Percentiles rank a stretch among this genome's conserved stretches.
These are phyloP conservation scores for Capsella rubella DNA, from an alignment of 441 rosid species.

Conservation along the genomic window DNA sequence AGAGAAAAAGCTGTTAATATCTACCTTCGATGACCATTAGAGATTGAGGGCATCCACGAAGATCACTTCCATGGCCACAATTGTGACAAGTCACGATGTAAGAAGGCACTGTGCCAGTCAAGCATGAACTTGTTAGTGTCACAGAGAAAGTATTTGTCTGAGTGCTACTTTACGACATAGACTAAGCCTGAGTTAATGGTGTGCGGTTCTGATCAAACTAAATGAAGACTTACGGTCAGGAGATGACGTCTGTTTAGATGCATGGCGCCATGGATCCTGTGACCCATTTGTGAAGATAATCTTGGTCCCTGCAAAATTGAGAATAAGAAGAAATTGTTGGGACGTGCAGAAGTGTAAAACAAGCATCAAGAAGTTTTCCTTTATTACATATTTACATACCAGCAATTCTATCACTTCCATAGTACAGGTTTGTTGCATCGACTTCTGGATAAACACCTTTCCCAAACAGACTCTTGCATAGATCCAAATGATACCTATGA, in stretches of 20 bases:
- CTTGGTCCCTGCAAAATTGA: constrained; percentile 72
- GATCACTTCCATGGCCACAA: constrained; percentile 95
- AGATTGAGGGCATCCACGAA: constrained; percentile 95
- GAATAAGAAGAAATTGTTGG: constrained; percentile 15
- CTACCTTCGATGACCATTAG: constrained; percentile 78
- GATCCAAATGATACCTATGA: constrained; percentile 82
- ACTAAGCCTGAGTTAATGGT: not conserved
- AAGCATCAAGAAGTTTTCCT: not conserved
- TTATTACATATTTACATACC: constrained; percentile 59
- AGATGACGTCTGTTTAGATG: constrained; percentile 88
- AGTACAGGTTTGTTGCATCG: constrained; percentile 81
- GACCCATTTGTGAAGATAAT: constrained; percentile 93
- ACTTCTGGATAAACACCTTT: constrained; percentile 81
- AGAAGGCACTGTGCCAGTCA: constrained; percentile 73
- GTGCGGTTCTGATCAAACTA: not conserved
- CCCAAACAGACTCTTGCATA: constrained; percentile 86
- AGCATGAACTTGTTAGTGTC: constrained; percentile 15
- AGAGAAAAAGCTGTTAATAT: not conserved
- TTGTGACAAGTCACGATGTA: constrained; percentile 76
- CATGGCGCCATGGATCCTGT: constrained; percentile 99
- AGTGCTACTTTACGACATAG: not conserved
- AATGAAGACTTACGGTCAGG: constrained; percentile 63
- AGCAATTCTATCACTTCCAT: constrained; percentile 85
- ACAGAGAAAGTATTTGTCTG: not conserved
- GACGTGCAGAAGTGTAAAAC: constrained; percentile 3